Percentiles rank a stretch among this genome's conserved stretches.
phyloP scores from a whole-genome alignment of 2,329 filamentous ascomycete genomes.

The Keithomyces neogunnii region DNA sequence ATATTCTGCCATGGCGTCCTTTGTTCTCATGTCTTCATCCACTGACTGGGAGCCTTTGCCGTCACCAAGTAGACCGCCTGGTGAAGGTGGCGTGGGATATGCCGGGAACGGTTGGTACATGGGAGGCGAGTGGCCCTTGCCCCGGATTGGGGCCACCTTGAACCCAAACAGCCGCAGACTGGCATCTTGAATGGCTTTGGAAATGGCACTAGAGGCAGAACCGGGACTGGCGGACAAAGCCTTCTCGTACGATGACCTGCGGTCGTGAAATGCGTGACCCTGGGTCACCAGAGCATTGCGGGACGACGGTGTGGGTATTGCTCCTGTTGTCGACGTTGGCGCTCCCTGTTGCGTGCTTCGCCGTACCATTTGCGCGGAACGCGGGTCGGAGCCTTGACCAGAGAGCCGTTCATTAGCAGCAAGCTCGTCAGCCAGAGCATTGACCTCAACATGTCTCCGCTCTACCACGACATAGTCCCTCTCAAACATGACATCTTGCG shows the following conservation, averaged over 20 bases:
- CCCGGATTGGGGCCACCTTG: conserved; percentile 57
- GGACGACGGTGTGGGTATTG: conserved; percentile 57
- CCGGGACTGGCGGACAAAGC: conserved; percentile 57
- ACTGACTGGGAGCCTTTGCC: conserved; percentile 44
- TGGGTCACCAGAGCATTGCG: conserved; percentile 67
- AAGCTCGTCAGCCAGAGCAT: conserved; percentile 92
- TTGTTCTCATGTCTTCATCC: conserved; percentile 73
- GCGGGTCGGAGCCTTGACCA: conserved; percentile 39
- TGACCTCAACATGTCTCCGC: conserved; percentile 91
- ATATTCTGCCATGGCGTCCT: conserved; percentile 81
- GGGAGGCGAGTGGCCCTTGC: conserved; percentile 64
- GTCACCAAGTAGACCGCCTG: conserved; percentile 57
- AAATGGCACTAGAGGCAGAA: conserved; percentile 83
- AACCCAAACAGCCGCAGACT: conserved; percentile 68
- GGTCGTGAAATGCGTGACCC: conserved; percentile 63
- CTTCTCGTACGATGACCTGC: conserved; percentile 73
- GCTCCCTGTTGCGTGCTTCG: conserved; percentile 71
- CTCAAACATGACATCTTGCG: conserved; percentile 83
- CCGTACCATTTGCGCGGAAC: conserved; percentile 58
- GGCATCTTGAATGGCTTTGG: conserved; percentile 90
- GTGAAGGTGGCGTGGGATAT: conserved; percentile 62
- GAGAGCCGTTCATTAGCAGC: conserved; percentile 67
- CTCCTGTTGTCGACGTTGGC: conserved; percentile 60
- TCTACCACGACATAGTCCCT: conserved; percentile 95
- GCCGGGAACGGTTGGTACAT: conserved; percentile 76